A percentile compares a stretch with the other conserved stretches of the same genome.
These are phyloP conservation scores for Aristolochia californica DNA, from an alignment of 164 flowering plant species.

Conservation along the genomic window DNA sequence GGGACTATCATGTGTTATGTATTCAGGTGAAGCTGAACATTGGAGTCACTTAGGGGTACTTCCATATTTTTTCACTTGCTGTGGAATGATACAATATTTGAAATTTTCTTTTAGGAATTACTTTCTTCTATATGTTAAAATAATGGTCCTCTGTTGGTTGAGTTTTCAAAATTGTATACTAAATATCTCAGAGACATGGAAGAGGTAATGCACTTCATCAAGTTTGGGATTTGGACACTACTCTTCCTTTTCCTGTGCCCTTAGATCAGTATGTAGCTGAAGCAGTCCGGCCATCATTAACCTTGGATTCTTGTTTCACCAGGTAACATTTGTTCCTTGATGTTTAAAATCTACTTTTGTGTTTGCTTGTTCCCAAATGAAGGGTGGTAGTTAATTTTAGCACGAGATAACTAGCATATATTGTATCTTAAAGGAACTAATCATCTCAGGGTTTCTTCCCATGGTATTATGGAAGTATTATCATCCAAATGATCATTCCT, in stretches of 20 bases:
- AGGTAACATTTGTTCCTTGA: conserved; percentile 32
- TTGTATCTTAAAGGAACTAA: too few relatives aligned
- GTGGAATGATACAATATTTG: background rate
- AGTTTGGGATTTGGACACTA: conserved; percentile 92
- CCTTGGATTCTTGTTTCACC: conserved; percentile 50
- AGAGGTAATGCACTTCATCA: conserved; percentile 28
- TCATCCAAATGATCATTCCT: too few relatives aligned
- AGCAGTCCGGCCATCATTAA: conserved; percentile 64
- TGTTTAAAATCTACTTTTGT: background rate
- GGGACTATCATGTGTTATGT: conserved; percentile 98
- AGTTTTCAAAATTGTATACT: background rate
- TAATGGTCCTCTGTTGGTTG: background rate
- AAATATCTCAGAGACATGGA: conserved; percentile 32
- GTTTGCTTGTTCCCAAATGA: too few relatives aligned
- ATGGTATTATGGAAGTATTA: too few relatives aligned
- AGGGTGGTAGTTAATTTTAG: too few relatives aligned
- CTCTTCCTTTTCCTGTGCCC: conserved; percentile 66
- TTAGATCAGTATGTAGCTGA: conserved; percentile 51
- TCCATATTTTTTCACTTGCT: background rate
- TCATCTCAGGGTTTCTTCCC: too few relatives aligned
- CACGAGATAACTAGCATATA: too few relatives aligned
- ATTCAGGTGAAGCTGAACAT: conserved; percentile 47
- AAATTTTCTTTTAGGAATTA: background rate
- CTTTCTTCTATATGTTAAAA: conserved; percentile 2
- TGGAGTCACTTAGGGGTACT: too few relatives aligned